These are phyloP conservation scores for Stephanodiscus triporus DNA, from an alignment of 108 stramenopile species.

Conservation along the genomic window DNA sequence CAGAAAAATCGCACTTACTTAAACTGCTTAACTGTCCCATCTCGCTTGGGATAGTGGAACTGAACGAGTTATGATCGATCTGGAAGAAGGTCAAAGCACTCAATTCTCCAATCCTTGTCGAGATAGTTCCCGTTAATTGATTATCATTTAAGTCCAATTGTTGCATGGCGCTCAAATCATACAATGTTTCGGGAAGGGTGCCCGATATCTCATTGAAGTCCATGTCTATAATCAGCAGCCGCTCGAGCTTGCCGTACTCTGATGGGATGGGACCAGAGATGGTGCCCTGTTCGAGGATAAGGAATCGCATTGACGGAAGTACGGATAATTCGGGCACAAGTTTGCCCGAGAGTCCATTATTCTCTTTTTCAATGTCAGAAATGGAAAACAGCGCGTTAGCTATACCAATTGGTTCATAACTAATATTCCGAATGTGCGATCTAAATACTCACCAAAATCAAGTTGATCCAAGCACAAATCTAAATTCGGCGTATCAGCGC, in stretches of 20 bases:
- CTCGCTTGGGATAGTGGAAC: conserved; percentile 59
- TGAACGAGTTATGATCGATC: conserved; percentile 62
- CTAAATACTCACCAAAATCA: conserved; percentile 20
- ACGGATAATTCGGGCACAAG: conserved; percentile 57
- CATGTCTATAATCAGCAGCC: conserved; percentile 58
- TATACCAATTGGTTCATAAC: not conserved
- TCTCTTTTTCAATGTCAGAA: conserved; percentile 11
- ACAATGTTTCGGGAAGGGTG: conserved; percentile 55
- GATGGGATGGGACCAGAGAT: conserved; percentile 66
- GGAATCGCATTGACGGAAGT: conserved; percentile 43
- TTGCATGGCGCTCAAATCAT: conserved; percentile 51
- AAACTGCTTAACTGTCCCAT: conserved; percentile 28
- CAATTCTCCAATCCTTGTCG: conserved; percentile 55
- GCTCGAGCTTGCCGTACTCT: conserved; percentile 30
- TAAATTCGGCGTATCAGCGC: conserved; percentile 25
- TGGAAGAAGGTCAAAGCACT: conserved; percentile 59
- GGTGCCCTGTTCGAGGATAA: conserved; percentile 65
- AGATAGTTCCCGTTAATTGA: conserved; percentile 57
- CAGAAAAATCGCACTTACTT: conserved; percentile 10
- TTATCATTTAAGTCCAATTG: conserved; percentile 83
- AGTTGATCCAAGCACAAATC: conserved; percentile 32
- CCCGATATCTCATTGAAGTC: conserved; percentile 68
- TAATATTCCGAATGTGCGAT: not conserved
- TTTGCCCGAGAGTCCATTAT: conserved; percentile 67
- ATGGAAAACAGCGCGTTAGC: not conserved